Evolutionary conservation across 75 land plant species (phyloP), one percentile per base, ranked within the genome.

Genomic region (Azolla pinnata): DNA sequence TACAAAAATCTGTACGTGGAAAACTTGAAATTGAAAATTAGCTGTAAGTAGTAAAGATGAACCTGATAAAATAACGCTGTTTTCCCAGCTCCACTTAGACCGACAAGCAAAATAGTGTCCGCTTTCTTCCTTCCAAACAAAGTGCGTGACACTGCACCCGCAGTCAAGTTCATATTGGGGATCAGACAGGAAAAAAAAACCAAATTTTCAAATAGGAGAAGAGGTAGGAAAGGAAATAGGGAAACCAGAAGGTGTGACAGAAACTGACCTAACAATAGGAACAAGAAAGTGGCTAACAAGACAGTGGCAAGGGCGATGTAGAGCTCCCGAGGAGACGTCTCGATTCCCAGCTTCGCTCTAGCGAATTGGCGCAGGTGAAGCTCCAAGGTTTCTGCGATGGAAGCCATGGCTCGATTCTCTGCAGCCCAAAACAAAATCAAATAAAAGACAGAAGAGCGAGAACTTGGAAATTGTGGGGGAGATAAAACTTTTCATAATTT

Each of bases 61-160:
- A 93, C 98, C 81, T 89, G 96, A 56, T 88, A 85, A 65, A 88
- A 93, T 27, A 93, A 81, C 61, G 74, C 67, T 40, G 96, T 93
- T 66, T 89, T 93, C 0, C 98, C 98, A 71, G 87, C 75, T 20
- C 96, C 98, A 73, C 78, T 83, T 29, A 88, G 59, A 33, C 98
- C 98, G 55, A 73, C 67, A 21, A 93, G 68, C 28, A 93, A 63
- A 47, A 93, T 76, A 29, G 96, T 85, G 16, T 83, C 80, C 12
- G 82, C 51, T 66, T 77, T 79, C 45, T 69, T 73, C 35, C 74
- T 64, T 49, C 64, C 85, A 33, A 86, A 71, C 2, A 29, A 1
- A 25, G 24, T 9, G 1, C 28, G 54, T 2, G 29, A 18, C 12
- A 52, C 54, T 52, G 54, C 54, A 52, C 12, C 5, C 5, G 40